Evolutionary conservation across 2,329 filamentous ascomycete species (phyloP).

Genomic region (Huntiella savannae): DNA sequence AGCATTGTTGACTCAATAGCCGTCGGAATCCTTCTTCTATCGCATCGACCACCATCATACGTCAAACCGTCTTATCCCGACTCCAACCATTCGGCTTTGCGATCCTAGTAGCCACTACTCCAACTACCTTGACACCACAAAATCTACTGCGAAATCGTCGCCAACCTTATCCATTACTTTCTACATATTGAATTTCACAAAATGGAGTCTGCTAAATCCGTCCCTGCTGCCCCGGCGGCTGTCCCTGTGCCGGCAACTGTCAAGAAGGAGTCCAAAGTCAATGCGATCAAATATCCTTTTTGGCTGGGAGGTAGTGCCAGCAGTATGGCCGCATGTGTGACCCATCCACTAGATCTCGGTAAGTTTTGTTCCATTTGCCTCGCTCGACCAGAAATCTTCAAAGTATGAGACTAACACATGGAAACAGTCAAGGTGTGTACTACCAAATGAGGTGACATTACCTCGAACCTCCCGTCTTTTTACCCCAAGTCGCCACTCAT

Average conservation of each 20-base stretch:
- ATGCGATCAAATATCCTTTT: conserved; percentile 47
- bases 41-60: too few relatives aligned
- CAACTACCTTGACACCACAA: too few relatives aligned
- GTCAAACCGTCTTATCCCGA: too few relatives aligned
- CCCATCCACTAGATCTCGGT: conserved; percentile 86
- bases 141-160: too few relatives aligned
- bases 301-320: conserved; percentile 96
- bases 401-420: conserved; percentile 9
- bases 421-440: conserved; percentile 30
- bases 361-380: conserved; percentile 21
- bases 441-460: background rate
- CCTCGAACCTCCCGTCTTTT: background rate
- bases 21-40: too few relatives aligned
- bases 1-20: too few relatives aligned
- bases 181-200: too few relatives aligned
- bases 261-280: conserved; percentile 15
- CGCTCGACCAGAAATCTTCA: background rate
- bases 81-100: too few relatives aligned
- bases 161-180: too few relatives aligned
- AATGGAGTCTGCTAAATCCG: conserved; percentile 8
- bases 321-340: conserved; percentile 77
- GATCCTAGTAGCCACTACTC: too few relatives aligned
- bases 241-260: background rate
- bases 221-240: background rate
- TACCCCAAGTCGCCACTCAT: background rate